Base-by-base conservation (phyloP, 805 yeast species). In the Nakazawaea siamensis region DNA sequence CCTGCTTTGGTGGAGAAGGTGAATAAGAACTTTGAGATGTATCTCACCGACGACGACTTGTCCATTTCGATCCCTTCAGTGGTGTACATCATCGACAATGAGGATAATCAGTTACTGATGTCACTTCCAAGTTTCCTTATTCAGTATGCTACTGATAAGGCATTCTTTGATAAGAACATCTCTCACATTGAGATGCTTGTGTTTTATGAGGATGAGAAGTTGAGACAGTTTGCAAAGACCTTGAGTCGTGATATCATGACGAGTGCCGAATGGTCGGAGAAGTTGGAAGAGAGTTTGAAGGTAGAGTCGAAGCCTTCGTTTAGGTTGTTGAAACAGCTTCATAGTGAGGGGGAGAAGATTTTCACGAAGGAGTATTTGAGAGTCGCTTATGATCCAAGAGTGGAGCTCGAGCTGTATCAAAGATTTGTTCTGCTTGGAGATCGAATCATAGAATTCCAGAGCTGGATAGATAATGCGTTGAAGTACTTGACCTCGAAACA, bases 391-490 rank as follows among this genome's bases (percentile, higher is more conserved):
- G 18, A 35, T 24, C 32, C 13, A 5, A 29, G 25, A 5, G 17
- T 21, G 4, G 41, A 38, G 18, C 13, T 10, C n/a, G 31, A 39
- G 10, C 43, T 48, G 2, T 37, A 25, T 13, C 33, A 43, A 4
- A 38, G 33, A 26, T 62, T 58, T 29, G 43, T 38, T 4, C 40
- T 54, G 18, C 54, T 81, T 37, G 55, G 59, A 33, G 39, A 38
- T 1, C 68, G 68, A 39, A 55, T 78, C 19, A 57, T 56, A 2
- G 51, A 56, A 13, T 70, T 80, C 1, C 65, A 63, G 32, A 51
- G 49, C 7, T 76, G 82, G 68, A 59, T 68, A 16, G 76, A 70
- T 13, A 66, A 66, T 24, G 80, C 81, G 17, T 76, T 71, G 41
- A 57, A 54, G 2, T 49, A 77, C 14, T 48, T 80, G 42, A 62